phyloP scores from a whole-genome alignment of 306 rosid species.

The Lathyrus oleraceus region DNA sequence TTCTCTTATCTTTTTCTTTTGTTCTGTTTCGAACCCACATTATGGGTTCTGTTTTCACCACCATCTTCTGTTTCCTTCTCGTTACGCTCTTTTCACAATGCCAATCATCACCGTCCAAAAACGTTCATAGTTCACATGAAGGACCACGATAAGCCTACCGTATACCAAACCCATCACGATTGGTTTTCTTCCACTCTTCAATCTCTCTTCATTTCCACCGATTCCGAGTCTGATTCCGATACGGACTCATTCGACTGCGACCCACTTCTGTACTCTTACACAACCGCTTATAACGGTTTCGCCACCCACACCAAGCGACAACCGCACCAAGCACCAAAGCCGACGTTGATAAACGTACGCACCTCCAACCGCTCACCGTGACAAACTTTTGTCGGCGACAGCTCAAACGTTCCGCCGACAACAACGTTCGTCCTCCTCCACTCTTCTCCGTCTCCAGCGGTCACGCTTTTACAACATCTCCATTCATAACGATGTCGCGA shows the following conservation, averaged over 20 bases:
- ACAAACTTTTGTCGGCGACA: too few species aligned
- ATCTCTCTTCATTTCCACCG: constrained; percentile 35
- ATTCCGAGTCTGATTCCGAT: too few species aligned
- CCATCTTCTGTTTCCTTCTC: not conserved
- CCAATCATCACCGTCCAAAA: constrained; percentile 30
- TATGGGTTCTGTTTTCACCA: constrained; percentile 41
- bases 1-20: not conserved
- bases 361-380: too few species aligned
- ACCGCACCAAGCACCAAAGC: too few species aligned
- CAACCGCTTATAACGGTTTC: constrained; percentile 69
- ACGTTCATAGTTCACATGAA: constrained; percentile 82
- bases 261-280: constrained; percentile 69
- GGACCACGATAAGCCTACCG: constrained; percentile 49
- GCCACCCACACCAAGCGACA: too few species aligned
- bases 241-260: constrained; percentile 18
- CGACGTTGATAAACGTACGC: too few species aligned
- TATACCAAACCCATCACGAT: constrained; percentile 57
- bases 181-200: constrained; percentile 79
- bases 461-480: too few species aligned
- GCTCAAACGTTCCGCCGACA: too few species aligned
- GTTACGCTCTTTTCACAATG: constrained; percentile 37
- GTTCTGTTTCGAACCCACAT: constrained; percentile 5
- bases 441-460: too few species aligned
- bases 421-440: too few species aligned
- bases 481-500: too few species aligned